Conservation (phyloP, 768 basidiomycete species). For the Pilatotrama ljubarskyi region DNA sequence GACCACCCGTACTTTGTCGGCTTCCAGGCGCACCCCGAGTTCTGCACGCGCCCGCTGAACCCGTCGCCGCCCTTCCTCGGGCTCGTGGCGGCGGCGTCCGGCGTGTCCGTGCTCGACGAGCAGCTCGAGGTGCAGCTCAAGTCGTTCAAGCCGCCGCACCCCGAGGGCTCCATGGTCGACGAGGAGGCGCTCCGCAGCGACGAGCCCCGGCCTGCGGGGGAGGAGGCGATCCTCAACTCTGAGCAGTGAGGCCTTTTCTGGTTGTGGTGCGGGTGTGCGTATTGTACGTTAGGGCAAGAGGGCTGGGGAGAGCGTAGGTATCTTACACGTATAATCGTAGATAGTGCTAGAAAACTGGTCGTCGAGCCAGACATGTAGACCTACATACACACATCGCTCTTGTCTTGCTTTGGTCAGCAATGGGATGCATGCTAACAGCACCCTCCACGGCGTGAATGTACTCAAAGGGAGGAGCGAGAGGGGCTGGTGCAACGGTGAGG, state of each 20-base stretch:
- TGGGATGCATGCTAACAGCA: no score
- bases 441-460: no score
- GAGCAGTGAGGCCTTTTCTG: slow-evolving; percentile 12
- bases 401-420: no score
- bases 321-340: no score
- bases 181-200: slow-evolving; percentile 51
- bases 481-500: no score
- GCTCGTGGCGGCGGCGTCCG: slow-evolving; percentile 81
- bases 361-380: no score
- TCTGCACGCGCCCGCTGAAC: slow-evolving; percentile 96
- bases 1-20: slow-evolving; percentile 95
- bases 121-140: slow-evolving; percentile 68
- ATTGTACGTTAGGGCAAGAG: no score
- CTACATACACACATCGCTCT: no score
- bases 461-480: no score
- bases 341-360: no score
- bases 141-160: slow-evolving; percentile 73
- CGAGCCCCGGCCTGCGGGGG: slow-evolving; percentile 23
- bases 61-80: slow-evolving; percentile 98
- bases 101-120: slow-evolving; percentile 56
- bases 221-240: slow-evolving; percentile 26
- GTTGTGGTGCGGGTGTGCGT: no score
- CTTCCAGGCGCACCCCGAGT: slow-evolving; percentile 96
- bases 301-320: background rate
- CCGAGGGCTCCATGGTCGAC: slow-evolving; percentile 69